Conservation (phyloP, 331 rosid species). For the Pyracantha coccinea region DNA sequence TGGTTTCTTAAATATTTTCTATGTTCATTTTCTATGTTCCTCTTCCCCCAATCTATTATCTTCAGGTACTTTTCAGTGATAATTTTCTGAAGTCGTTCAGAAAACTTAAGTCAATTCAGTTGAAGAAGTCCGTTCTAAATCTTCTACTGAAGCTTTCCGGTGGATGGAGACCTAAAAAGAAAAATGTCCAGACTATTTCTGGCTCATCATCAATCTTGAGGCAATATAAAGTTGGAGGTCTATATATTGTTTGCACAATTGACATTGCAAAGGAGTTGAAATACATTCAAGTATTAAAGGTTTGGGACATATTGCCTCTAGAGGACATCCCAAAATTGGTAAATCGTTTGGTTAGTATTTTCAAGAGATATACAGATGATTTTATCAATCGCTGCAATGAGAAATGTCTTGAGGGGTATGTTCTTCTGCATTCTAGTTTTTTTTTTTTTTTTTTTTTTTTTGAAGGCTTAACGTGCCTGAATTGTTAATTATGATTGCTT, state of each 20-base stretch:
- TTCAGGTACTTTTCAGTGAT: conserved; percentile 51
- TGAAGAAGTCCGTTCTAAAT: conserved; percentile 31
- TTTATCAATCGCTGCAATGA: conserved; percentile 22
- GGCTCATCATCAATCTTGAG: conserved; percentile 38
- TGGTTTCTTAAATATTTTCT: neutral
- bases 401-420: conserved; percentile 25
- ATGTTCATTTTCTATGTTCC: neutral
- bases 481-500: too few relatives aligned
- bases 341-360: conserved; percentile 17
- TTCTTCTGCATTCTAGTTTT: neutral
- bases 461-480: neutral
- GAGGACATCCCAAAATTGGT: conserved; percentile 10
- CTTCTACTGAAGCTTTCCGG: conserved; percentile 41
- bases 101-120: conserved; percentile 16
- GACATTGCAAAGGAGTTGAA: conserved; percentile 36
- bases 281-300: conserved; percentile 23
- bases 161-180: conserved; percentile 65
- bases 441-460: too few relatives aligned
- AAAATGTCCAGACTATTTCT: conserved; percentile 10
- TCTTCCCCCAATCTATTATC: neutral
- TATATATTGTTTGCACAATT: conserved; percentile 34
- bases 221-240: conserved; percentile 38
- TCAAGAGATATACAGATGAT: conserved; percentile 25
- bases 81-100: conserved; percentile 53
- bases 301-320: conserved; percentile 30